Percentiles rank a stretch among this genome's conserved stretches.
Evolutionary conservation across 2,329 filamentous ascomycete species (phyloP).

Genomic region (Ophiostoma perfectum): DNA sequence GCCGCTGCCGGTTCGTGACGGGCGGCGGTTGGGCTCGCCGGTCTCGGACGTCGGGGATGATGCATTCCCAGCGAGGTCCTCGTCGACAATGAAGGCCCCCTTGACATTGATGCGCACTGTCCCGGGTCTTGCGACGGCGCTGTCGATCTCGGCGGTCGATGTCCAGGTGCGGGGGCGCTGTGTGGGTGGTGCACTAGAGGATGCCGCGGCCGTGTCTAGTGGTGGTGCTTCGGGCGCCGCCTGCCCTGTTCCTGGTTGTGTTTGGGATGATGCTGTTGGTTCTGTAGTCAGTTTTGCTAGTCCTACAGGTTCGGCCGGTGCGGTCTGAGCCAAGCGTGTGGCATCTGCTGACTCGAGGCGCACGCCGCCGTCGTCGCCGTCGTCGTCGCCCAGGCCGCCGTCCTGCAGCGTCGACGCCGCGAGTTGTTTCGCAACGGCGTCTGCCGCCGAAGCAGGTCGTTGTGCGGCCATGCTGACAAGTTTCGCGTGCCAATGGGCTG

Average conservation of each 20-base stretch:
- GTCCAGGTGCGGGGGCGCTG: conserved; percentile 39
- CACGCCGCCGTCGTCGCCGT: conserved; percentile 15
- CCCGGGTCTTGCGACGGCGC: conserved; percentile 56
- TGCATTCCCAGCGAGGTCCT: conserved; percentile 48
- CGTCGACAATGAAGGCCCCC: conserved; percentile 92
- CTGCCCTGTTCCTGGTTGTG: background rate
- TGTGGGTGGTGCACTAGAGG: background rate
- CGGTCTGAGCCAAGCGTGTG: background rate
- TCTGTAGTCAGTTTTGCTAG: background rate
- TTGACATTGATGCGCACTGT: conserved; percentile 92
- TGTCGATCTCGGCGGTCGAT: conserved; percentile 54
- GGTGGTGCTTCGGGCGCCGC: background rate
- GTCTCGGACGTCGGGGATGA: conserved; percentile 22
- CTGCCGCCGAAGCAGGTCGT: background rate
- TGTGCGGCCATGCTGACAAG: background rate
- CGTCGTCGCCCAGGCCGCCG: background rate
- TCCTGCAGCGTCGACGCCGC: conserved; percentile 5
- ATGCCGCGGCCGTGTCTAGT: background rate
- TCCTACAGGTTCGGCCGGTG: background rate
- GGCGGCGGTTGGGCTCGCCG: conserved; percentile 1
- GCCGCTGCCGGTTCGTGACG: background rate
- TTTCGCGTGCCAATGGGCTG: background rate
- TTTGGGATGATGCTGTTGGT: background rate
- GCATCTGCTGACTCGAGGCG: background rate
- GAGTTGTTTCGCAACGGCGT: background rate